Evolutionary conservation across 352 stramenopile genomes (phyloP), one percentile per base, ranked within the genome.

Genomic region (Phytophthora colocasiae): DNA sequence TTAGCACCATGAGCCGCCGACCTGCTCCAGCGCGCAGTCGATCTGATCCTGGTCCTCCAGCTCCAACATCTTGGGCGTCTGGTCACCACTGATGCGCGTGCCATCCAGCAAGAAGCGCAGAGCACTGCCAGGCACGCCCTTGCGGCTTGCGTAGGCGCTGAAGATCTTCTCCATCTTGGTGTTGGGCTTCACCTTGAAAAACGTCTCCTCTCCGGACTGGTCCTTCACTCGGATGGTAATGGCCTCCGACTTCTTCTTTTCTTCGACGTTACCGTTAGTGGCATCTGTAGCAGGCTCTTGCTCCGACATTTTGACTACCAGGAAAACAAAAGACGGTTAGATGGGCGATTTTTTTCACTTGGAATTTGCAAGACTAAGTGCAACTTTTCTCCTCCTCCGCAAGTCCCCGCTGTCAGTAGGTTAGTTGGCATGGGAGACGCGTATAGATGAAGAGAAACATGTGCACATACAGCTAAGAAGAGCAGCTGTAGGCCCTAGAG

Each of bases 141-240:
- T 98, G 56, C 96, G 90, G 66, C 96, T 80, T 10, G 97, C 97
- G 70, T 98, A 99, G 4, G 97, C 97, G 55, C 91, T 91, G 75
- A 99, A 99, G 47, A 99, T 97, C 75, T 99, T 99, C 56, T 94
- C 85, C 97, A 99, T 99, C 85, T 98, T 98, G 38, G 97, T 99
- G 53, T 96, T 98, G 57, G 93, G 98, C 81, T 99, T 99, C 45
- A 99, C 97, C 84, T 99, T 99, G 83, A 99, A 99, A 73, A 98
- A 99, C 5, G 96, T 99, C 79, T 99, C 96, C 62, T 98, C 91
- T 38, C 91, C 92, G 15, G 87, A 96, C 85, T 97, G 69, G 73
- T 96, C 87, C 75, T 96, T 96, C 19, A 96, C 87, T 61, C 87
- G 85, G 71, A 96, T 96, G 19, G 87, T 96, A 69, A 96, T 96